phyloP scores from a whole-genome alignment of 2,329 filamentous ascomycete genomes.

The Cadophora luteo-olivacea region DNA sequence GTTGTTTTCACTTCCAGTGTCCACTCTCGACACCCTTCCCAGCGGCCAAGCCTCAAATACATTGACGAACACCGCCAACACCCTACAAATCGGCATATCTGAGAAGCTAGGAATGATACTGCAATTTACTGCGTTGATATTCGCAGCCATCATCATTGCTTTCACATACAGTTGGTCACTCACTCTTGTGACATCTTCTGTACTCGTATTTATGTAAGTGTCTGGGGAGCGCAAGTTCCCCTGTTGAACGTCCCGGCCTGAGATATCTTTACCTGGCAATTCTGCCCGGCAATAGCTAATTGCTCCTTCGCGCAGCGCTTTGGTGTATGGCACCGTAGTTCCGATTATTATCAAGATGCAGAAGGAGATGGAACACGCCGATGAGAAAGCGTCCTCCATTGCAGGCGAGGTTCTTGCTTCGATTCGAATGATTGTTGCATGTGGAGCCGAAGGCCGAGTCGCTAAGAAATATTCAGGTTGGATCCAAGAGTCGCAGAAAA shows the following conservation, averaged over 20 bases:
- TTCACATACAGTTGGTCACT: constrained; percentile 65
- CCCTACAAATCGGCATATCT: constrained; percentile 68
- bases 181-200: constrained; percentile 63
- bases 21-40: constrained; percentile 71
- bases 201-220: constrained; percentile 58
- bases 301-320: constrained; percentile 27
- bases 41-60: constrained; percentile 49
- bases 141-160: constrained; percentile 60
- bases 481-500: constrained; percentile 59
- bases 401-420: constrained; percentile 66
- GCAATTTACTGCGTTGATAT: constrained; percentile 60
- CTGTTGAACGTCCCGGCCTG: background rate
- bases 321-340: constrained; percentile 56
- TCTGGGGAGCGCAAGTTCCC: background rate
- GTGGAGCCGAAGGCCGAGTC: constrained; percentile 64
- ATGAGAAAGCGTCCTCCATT: constrained; percentile 63
- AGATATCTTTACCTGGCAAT: background rate
- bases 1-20: constrained; percentile 70
- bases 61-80: constrained; percentile 69
- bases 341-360: constrained; percentile 62
- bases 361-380: constrained; percentile 54
- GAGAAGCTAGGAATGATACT: constrained; percentile 66
- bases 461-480: constrained; percentile 59
- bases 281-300: background rate
- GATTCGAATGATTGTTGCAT: constrained; percentile 68